Base-by-base conservation (phyloP, 805 yeast genomes). In the Wickerhamomyces bisporus region DNA sequence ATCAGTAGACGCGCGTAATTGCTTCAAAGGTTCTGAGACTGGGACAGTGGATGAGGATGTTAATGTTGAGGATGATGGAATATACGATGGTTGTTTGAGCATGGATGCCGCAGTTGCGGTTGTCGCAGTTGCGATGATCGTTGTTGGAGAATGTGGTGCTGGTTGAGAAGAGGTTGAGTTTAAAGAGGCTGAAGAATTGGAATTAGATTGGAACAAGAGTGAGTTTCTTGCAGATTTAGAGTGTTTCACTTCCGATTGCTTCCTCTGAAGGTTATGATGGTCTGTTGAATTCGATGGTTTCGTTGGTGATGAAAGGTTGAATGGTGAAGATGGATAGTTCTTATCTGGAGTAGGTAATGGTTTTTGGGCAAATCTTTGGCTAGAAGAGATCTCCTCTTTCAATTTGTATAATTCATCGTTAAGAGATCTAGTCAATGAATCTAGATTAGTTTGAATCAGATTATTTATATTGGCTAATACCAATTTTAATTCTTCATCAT, bases 1-100 rank as follows among this genome's bases (percentile, higher is more conserved):
- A 39, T 88, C 95, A 19, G 86, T 79, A 7, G 91, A 82, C 1
- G 95, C 94, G 33, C 93, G 65, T 44, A 89, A 62, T 49, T 86
- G 93, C 50, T 86, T 85, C 47, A 87, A 68, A 0, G 95, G 94
- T 52, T 87, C 95, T 10, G 65, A 50, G 2, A 52, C 46, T 21
- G 24, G 24, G n/a, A n/a, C n/a, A n/a, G n/a, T n/a, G n/a, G n/a
- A n/a, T n/a, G n/a, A 0, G 58, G 53, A 37, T 50, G 40, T 21
- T 44, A 29, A 38, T 43, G 17, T 20, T 40, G 30, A 35, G 43
- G 13, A 43, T 24, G 8, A 39, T 18, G 5, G 30, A 28, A 14
- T 25, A 14, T 4, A 34, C 14, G 20, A 35, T 18, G 29, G 16
- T 21, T 9, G n/a, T 21, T 6, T 13, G 38, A 31, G 3, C 26